Conservation (phyloP, 768 basidiomycete species). For the Boletus tomentosulus region DNA sequence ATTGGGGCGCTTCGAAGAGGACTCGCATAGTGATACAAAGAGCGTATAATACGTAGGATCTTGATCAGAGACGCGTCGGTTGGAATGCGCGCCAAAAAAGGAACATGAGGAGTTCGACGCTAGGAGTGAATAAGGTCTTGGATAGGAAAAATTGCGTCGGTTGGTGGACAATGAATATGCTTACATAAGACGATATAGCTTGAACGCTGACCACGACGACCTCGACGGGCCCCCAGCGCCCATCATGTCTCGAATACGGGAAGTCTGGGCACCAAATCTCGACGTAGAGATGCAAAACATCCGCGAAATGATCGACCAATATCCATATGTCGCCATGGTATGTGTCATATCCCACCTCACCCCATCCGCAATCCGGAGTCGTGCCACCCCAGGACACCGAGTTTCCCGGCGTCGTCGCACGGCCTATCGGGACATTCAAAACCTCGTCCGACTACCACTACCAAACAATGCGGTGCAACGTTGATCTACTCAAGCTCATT, state of each 20-base stretch:
- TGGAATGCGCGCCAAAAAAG: too few relatives aligned
- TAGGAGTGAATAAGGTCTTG: too few relatives aligned
- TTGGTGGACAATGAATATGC: slow-evolving; percentile 6
- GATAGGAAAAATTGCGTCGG: too few relatives aligned
- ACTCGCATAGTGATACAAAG: too few relatives aligned
- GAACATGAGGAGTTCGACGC: too few relatives aligned
- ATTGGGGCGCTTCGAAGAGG: too few relatives aligned
- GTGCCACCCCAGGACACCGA: slow-evolving; percentile 77
- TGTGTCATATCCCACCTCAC: slow-evolving; percentile 26
- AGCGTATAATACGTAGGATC: too few relatives aligned
- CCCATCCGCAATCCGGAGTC: slow-evolving; percentile 3
- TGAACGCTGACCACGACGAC: slow-evolving; percentile 18
- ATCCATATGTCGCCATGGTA: slow-evolving; percentile 95
- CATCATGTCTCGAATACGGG: slow-evolving; percentile 77
- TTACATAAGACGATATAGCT: slow-evolving; percentile 25
- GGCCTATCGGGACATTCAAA: slow-evolving; percentile 94
- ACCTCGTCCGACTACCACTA: slow-evolving; percentile 98
- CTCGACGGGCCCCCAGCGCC: background rate
- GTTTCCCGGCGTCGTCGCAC: slow-evolving; percentile 96
- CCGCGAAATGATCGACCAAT: slow-evolving; percentile 81
- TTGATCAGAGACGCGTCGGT: too few relatives aligned
- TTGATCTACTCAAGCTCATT: slow-evolving; percentile 95
- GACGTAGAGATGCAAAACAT: slow-evolving; percentile 89
- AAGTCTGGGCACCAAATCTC: slow-evolving; percentile 94
- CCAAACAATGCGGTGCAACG: slow-evolving; percentile 99